phyloP scores from a whole-genome alignment of 768 basidiomycete species.

The Imleria badia region DNA sequence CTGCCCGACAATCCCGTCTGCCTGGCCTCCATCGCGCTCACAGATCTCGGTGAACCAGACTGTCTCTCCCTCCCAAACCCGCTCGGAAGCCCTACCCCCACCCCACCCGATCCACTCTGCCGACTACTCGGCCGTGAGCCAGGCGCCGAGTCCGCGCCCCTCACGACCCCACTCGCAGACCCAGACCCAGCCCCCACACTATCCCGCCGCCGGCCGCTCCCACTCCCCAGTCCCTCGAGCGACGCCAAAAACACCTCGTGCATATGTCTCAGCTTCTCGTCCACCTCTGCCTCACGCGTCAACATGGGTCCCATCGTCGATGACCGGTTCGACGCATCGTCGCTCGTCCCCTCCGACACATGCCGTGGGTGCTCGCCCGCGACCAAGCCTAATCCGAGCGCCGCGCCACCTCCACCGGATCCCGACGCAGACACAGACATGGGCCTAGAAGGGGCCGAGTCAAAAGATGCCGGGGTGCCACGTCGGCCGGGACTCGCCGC shows the following conservation, averaged over 20 bases:
- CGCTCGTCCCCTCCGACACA: constrained; percentile 17
- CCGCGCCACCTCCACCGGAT: neutral
- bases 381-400: constrained; percentile 17
- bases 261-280: constrained; percentile 63
- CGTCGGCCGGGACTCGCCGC: constrained; percentile 11
- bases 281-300: constrained; percentile 65
- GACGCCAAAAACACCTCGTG: constrained; percentile 66
- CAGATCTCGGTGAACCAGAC: constrained; percentile 33
- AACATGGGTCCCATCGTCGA: constrained; percentile 51
- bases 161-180: constrained; percentile 7
- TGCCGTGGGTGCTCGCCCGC: constrained; percentile 18
- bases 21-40: constrained; percentile 24
- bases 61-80: constrained; percentile 24
- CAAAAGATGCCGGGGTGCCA: neutral
- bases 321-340: constrained; percentile 22
- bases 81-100: constrained; percentile 14
- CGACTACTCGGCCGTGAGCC: constrained; percentile 12
- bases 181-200: constrained; percentile 12
- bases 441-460: constrained; percentile 1
- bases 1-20: constrained; percentile 39
- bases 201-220: constrained; percentile 31
- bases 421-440: neutral
- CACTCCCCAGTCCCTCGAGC: constrained; percentile 55
- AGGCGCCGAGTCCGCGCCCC: constrained; percentile 5
- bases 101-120: neutral